These are phyloP conservation scores for Knoxdaviesia capensis DNA, from an alignment of 2,329 filamentous ascomycete species.

Conservation along the genomic window DNA sequence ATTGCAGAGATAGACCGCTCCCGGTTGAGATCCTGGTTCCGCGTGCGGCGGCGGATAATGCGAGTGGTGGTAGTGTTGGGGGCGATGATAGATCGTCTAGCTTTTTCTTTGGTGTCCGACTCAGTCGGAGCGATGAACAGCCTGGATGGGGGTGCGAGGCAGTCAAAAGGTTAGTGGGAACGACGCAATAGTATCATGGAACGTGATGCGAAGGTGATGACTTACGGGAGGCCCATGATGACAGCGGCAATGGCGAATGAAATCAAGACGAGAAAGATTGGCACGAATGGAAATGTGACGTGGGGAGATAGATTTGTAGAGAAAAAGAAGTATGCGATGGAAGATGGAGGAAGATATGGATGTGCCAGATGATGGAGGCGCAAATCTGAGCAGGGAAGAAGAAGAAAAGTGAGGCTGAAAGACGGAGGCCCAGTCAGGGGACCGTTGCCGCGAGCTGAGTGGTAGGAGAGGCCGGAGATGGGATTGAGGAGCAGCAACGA, in stretches of 20 bases:
- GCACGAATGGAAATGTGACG: not conserved
- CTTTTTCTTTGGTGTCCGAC: constrained; percentile 12
- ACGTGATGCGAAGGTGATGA: constrained; percentile 7
- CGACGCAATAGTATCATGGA: constrained; percentile 1
- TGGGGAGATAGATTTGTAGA: not conserved
- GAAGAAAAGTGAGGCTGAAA: too few relatives aligned
- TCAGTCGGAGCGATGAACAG: constrained; percentile 25
- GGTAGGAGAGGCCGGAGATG: too few relatives aligned
- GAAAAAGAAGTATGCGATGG: not conserved
- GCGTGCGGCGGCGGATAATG: too few relatives aligned
- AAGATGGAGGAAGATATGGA: not conserved
- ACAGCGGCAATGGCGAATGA: not conserved
- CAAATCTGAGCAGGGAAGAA: not conserved
- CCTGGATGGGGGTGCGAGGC: constrained; percentile 9
- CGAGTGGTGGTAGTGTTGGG: too few relatives aligned
- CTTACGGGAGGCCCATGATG: constrained; percentile 28
- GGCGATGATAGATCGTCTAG: too few relatives aligned
- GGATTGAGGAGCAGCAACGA: too few relatives aligned
- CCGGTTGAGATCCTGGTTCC: too few relatives aligned
- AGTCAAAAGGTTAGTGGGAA: not conserved
- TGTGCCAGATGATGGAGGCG: not conserved
- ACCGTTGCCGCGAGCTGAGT: too few relatives aligned
- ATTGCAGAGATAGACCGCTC: too few relatives aligned
- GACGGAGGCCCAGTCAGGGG: too few relatives aligned
- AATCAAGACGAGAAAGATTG: not conserved